These are phyloP conservation scores for Kuraishia ogatae DNA, from an alignment of 805 yeast genomes.

Conservation along the genomic window DNA sequence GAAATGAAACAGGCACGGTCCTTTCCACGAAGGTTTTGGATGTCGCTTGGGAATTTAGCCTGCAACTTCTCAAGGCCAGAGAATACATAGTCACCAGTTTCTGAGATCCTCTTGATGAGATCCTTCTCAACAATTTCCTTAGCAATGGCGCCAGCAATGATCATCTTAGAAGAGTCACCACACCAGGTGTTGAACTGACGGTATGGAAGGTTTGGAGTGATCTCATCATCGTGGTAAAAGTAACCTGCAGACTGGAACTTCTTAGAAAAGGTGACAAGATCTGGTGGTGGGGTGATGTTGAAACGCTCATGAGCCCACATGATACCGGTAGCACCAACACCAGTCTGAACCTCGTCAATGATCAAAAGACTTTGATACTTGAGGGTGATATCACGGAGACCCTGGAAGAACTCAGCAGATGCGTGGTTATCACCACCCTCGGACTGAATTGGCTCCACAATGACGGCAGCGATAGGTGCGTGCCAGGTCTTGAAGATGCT, in stretches of 20 bases:
- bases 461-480: conserved; percentile 40
- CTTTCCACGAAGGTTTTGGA: conserved; percentile 52
- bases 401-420: conserved; percentile 50
- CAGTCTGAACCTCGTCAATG: conserved; percentile 69
- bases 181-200: conserved; percentile 76
- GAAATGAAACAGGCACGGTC: conserved; percentile 59
- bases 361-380: conserved; percentile 52
- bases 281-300: conserved; percentile 52
- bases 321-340: conserved; percentile 66
- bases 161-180: conserved; percentile 65
- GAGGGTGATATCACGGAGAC: conserved; percentile 49
- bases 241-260: conserved; percentile 71
- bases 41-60: conserved; percentile 28
- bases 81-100: conserved; percentile 48
- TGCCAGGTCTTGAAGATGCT: conserved; percentile 28
- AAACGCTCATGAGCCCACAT: conserved; percentile 72
- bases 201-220: conserved; percentile 53
- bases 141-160: conserved; percentile 52
- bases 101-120: conserved; percentile 37
- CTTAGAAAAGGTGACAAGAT: conserved; percentile 63
- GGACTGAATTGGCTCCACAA: conserved; percentile 57
- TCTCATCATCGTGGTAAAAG: conserved; percentile 49
- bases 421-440: conserved; percentile 78
- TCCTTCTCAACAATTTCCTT: conserved; percentile 42
- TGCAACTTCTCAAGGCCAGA: conserved; percentile 29